Base-by-base conservation (phyloP, 306 rosid species). In the Vigna nakashimae region DNA sequence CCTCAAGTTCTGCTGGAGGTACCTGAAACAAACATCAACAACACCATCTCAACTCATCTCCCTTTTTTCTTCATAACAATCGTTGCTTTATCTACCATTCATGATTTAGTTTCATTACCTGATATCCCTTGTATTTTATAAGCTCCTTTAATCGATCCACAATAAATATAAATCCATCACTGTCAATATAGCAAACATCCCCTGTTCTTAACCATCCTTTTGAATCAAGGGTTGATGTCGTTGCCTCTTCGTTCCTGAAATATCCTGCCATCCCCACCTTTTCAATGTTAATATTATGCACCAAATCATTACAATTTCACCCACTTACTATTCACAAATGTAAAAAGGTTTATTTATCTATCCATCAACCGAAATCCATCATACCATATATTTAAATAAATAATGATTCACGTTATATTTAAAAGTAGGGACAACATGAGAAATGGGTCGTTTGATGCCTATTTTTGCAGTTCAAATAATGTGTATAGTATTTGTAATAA, bases 191-290 rank as follows among this genome's bases (percentile, higher is more conserved):
- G 85, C 98, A 94, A 32, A 92, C 80, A 80, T 94, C 98, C 12
- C 98, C 97, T 9, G 98, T 92, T 84, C 88, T 94, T 73, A 94
- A 75, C 98, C 98, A 92, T 68, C 98, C 98, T 59, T 87, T 86
- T 16, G 97, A 82, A 70, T 84, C 91, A 48, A 94, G 83, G 9
- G 98, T 92, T 0, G 89, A 83, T 10, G 88, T 45, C 9, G 98
- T 94, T 7, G 98, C 97, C 75, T 89, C 97, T 58, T 73, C 85
- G 26, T 92, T 94, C 67, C 85, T 77, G 74, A 94, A 94, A 79
- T 94, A 92, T 38, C 97, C 98, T 94, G 89, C 51, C 74, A 30
- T 69, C 38, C 38, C 15, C 24, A 49, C 9, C 14, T 26, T 11
- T 48, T 70, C 40, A 48, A 42, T 15, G 17, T 83, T 24, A 22